phyloP scores from a whole-genome alignment of 805 yeast species.

The Candida patagonica region DNA sequence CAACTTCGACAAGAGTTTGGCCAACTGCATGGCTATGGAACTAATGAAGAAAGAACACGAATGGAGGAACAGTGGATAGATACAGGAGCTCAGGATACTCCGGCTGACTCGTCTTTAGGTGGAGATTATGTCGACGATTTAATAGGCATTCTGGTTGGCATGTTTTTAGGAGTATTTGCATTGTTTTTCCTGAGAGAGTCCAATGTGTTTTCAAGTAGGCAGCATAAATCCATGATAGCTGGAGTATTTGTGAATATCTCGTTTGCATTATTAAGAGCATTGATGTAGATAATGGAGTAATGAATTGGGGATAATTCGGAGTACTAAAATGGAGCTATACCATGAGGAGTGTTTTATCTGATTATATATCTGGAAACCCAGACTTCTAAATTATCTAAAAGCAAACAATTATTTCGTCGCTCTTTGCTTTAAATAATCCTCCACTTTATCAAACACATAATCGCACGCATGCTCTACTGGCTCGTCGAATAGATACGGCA shows the following conservation, averaged over 20 bases:
- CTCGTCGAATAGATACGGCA: conserved; percentile 74
- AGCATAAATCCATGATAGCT: conserved; percentile 56
- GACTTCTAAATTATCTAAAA: no score
- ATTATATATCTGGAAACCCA: no score
- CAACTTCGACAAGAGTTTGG: conserved; percentile 68
- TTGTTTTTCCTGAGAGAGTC: conserved; percentile 51
- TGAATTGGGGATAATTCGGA: no score
- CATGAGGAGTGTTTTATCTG: no score
- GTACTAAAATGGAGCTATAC: no score
- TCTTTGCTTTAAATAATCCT: conserved; percentile 5
- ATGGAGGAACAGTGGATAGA: conserved; percentile 87
- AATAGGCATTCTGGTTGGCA: conserved; percentile 64
- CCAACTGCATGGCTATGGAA: conserved; percentile 45
- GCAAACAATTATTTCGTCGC: no score
- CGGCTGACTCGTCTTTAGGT: conserved; percentile 35
- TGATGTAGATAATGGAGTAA: conserved; percentile 8
- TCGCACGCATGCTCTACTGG: conserved; percentile 70
- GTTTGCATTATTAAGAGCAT: conserved; percentile 36
- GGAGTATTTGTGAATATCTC: conserved; percentile 63
- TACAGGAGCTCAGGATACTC: conserved; percentile 50
- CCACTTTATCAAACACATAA: conserved; percentile 38
- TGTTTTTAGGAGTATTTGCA: conserved; percentile 64
- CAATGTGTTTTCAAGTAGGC: conserved; percentile 52
- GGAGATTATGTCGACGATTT: conserved; percentile 55
- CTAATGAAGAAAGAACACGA: conserved; percentile 35